phyloP scores from a whole-genome alignment of 2,329 filamentous ascomycete genomes.

The Trichoderma gracile region DNA sequence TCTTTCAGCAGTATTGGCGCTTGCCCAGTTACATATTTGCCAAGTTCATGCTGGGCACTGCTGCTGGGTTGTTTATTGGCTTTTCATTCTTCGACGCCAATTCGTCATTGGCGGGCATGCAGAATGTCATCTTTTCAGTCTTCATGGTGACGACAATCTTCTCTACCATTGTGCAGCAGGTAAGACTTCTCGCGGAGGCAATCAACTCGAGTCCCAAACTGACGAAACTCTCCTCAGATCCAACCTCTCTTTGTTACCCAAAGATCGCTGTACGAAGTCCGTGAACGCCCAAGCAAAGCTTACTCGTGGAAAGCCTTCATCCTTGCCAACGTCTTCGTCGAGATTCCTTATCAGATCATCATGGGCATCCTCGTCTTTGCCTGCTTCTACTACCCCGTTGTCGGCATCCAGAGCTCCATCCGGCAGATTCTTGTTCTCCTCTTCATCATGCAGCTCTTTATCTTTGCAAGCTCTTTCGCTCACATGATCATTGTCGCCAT shows the following conservation, averaged over 20 bases:
- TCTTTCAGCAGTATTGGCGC: slow-evolving; percentile 84
- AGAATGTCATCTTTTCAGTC: slow-evolving; percentile 72
- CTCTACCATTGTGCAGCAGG: slow-evolving; percentile 65
- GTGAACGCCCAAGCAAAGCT: slow-evolving; percentile 70
- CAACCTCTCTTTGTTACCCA: slow-evolving; percentile 78
- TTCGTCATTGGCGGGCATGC: slow-evolving; percentile 65
- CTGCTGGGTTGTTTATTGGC: slow-evolving; percentile 69
- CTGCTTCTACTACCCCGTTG: slow-evolving; percentile 67
- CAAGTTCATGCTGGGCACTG: slow-evolving; percentile 62
- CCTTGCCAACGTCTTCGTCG: slow-evolving; percentile 68
- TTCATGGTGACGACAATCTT: slow-evolving; percentile 79
- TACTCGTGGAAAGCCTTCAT: slow-evolving; percentile 78
- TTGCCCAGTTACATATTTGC: slow-evolving; percentile 76
- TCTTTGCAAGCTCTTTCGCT: slow-evolving; percentile 72
- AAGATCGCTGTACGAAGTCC: slow-evolving; percentile 73
- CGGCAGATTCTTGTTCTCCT: slow-evolving; percentile 67
- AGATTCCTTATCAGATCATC: slow-evolving; percentile 70
- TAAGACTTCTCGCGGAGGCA: slow-evolving; percentile 40
- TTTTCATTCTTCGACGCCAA: slow-evolving; percentile 65
- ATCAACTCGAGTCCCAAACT: slow-evolving; percentile 8
- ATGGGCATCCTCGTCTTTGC: slow-evolving; percentile 64
- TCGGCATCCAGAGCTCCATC: slow-evolving; percentile 50
- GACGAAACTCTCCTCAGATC: slow-evolving; percentile 44
- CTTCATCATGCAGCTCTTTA: slow-evolving; percentile 64
- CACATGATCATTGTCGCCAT: slow-evolving; percentile 73